phyloP scores from a whole-genome alignment of 148 eudicot species.

The Simmondsia chinensis region DNA sequence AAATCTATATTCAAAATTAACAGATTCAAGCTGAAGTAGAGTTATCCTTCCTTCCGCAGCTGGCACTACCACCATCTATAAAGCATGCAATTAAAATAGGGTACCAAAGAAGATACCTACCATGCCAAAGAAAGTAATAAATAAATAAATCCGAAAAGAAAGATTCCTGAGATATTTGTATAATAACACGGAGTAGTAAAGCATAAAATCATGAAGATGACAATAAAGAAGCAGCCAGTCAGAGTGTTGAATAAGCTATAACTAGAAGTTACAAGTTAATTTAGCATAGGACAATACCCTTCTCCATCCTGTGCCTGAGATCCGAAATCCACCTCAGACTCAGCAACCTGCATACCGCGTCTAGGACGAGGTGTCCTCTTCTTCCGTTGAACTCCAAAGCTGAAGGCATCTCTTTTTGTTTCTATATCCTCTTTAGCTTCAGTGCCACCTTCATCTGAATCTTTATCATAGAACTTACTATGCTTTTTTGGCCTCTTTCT shows the following conservation, averaged over 20 bases:
- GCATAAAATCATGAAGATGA: no score
- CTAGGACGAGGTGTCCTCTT: conserved; percentile 96
- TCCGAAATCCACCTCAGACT: conserved; percentile 64
- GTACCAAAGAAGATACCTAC: no score
- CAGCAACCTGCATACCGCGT: conserved; percentile 70
- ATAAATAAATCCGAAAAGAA: no score
- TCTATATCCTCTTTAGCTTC: conserved; percentile 60
- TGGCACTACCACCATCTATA: no score
- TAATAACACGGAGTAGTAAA: no score
- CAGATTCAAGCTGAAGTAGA: no score
- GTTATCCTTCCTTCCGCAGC: no score
- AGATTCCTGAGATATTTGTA: no score
- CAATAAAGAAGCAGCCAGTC: no score
- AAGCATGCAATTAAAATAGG: no score
- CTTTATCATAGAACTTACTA: conserved; percentile 56
- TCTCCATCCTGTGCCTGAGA: conserved; percentile 65
- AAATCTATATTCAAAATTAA: no score
- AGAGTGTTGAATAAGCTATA: neutral
- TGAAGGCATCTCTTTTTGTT: conserved; percentile 68
- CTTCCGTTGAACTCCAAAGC: conserved; percentile 74
- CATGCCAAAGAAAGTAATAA: no score
- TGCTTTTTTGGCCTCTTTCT: conserved; percentile 83
- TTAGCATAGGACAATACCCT: conserved; percentile 40
- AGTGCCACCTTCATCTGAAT: conserved; percentile 58
- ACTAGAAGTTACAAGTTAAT: neutral